These are phyloP conservation scores for Carallia pectinifolia DNA, from an alignment of 345 rosid species.

Conservation along the genomic window DNA sequence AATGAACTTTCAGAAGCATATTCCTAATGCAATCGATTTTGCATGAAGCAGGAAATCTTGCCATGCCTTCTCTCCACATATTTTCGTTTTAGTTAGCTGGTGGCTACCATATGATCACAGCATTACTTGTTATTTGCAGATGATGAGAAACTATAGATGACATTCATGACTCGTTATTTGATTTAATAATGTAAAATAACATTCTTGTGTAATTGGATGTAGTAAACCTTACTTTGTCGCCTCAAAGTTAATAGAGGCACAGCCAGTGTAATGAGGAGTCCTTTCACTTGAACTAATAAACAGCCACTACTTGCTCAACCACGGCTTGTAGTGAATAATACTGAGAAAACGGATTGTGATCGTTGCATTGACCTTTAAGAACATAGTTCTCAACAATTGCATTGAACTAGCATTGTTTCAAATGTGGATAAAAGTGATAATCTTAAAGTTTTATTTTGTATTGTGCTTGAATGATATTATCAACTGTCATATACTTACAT, in stretches of 20 bases:
- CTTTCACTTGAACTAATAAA: neutral
- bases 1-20: neutral
- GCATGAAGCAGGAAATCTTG: slow-evolving; percentile 15
- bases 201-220: slow-evolving; percentile 9
- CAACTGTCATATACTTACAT: no score
- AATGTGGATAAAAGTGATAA: no score
- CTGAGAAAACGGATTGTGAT: no score
- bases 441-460: no score
- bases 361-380: no score
- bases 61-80: slow-evolving; percentile 11
- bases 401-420: no score
- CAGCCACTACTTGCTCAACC: no score
- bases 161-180: slow-evolving; percentile 24
- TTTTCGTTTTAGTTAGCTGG: slow-evolving; percentile 7
- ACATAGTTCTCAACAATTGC: no score
- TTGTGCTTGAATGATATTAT: no score
- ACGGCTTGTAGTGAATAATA: no score
- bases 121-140: slow-evolving; percentile 2
- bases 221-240: neutral
- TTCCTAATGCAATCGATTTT: slow-evolving; percentile 3
- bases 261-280: neutral
- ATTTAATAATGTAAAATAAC: slow-evolving; percentile 17
- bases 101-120: slow-evolving; percentile 5
- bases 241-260: slow-evolving; percentile 11
- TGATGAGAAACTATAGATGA: slow-evolving; percentile 13